Evolutionary conservation across 306 rosid genomes (phyloP), one percentile per base, ranked within the genome.

Genomic region (Crataegus laevigata): DNA sequence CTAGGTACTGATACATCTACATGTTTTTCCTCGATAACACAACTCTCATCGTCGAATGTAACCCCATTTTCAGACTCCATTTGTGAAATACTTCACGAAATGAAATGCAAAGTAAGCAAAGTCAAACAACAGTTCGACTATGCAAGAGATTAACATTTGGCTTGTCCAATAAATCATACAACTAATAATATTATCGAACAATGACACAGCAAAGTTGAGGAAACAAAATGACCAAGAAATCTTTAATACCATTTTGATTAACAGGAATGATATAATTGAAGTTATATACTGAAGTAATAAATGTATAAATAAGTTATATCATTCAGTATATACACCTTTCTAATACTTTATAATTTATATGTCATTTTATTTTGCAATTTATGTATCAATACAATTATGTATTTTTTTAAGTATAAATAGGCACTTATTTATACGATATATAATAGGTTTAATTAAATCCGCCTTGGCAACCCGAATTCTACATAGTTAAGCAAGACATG

Each of bases 21-120:
- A 50, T 66, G 72, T 79, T 82, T 88, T 77, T 73, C 84, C 71
- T 83, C 91, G 69, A 83, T 81, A 65, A 83, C 88, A 80, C 83
- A 82, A 64, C 81, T 94, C 87, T 90, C 91, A 18, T 91, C 97
- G 88, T 89, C 92, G 84, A 85, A 75, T 68, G 65, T 57, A 60
- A 89, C 78, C 74, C 88, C 96, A 68, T 78, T 89, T 73, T 86
- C 88, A 66, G 93, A 85, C 77, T 94, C 96, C 99, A 94, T 94
- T 32, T 45, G 57, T 75, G 69, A 75, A 68, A 68, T 25, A 76
- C 69, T 72, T 54, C 25, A 66, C 40, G 29, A 82, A 60, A 75
- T 29, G 11, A 73, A 75, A 42, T 8, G 57, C 60, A 15, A 34
- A 47, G 18, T 45, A 12, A 75, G 71, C 36, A 66, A 11, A 34